A percentile compares a stretch with the other conserved stretches of the same genome.
phyloP scores from a whole-genome alignment of 352 stramenopile genomes.

The Pythium plurisporium region DNA sequence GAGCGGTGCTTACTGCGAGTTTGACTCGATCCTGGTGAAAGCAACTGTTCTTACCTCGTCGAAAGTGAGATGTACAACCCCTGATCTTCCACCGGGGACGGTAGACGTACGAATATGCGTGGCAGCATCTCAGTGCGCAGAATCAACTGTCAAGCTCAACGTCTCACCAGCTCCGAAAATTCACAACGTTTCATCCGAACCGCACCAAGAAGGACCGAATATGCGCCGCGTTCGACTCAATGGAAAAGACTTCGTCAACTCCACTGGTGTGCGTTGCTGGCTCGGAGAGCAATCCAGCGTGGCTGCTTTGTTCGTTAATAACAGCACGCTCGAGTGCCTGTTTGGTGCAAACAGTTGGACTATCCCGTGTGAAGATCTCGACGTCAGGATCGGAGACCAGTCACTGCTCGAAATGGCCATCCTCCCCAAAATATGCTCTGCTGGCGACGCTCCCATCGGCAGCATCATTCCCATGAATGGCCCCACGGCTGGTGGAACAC shows the following conservation, averaged over 20 bases:
- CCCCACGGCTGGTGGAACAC: conserved; percentile 7
- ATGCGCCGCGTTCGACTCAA: not conserved
- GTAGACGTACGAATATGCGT: not conserved
- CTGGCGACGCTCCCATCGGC: not conserved
- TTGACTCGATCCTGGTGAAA: not conserved
- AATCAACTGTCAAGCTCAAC: not conserved
- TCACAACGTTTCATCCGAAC: not conserved
- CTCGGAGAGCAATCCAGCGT: not conserved
- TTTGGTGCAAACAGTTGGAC: not conserved
- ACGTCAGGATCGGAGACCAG: not conserved
- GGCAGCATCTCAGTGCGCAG: not conserved
- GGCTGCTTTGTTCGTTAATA: not conserved
- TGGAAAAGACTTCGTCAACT: conserved; percentile 1
- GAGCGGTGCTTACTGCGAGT: not conserved
- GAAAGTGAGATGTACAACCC: not conserved
- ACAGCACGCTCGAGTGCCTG: not conserved
- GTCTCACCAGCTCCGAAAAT: not conserved
- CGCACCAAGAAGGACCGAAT: not conserved
- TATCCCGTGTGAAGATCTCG: not conserved
- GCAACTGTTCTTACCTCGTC: not conserved
- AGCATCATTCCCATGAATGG: conserved; percentile 3
- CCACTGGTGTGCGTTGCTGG: not conserved
- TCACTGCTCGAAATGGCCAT: not conserved
- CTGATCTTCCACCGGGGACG: not conserved
- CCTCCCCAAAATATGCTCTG: not conserved